Evolutionary conservation across 352 stramenopile genomes (phyloP).

Genomic region (Phytophthora pseudosyringae): DNA sequence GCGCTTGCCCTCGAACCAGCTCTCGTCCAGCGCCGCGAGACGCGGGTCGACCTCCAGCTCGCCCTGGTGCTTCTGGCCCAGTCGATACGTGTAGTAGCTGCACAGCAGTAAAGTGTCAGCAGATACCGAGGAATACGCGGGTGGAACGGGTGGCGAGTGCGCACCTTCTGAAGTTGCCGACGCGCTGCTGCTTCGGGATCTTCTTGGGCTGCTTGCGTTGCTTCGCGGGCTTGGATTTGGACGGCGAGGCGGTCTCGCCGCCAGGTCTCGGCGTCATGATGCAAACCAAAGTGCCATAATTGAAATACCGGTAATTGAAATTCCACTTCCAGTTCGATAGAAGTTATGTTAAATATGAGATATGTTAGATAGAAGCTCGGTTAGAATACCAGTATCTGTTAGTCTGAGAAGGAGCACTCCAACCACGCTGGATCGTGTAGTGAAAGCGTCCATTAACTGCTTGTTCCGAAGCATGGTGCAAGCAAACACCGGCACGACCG

Average conservation of each 20-base stretch:
- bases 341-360: no score
- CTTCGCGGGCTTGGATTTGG: slow-evolving; percentile 17
- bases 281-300: background rate
- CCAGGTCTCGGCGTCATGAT: slow-evolving; percentile 21
- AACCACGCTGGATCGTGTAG: no score
- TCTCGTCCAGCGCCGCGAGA: slow-evolving; percentile 59
- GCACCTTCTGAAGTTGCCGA: slow-evolving; percentile 82
- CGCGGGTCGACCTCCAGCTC: slow-evolving; percentile 66
- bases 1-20: slow-evolving; percentile 71
- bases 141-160: background rate
- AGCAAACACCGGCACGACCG: no score
- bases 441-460: no score
- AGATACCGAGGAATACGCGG: background rate
- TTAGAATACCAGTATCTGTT: no score
- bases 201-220: slow-evolving; percentile 31
- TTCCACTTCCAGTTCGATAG: no score
- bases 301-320: no score
- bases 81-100: slow-evolving; percentile 83
- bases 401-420: no score
- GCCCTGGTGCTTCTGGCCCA: slow-evolving; percentile 61
- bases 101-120: slow-evolving; percentile 2
- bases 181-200: slow-evolving; percentile 53
- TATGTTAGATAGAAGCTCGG: no score
- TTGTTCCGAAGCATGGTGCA: no score
- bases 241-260: background rate